Evolutionary conservation across 2,329 filamentous ascomycete genomes (phyloP).

Genomic region (Sordariomycetes sp.): DNA sequence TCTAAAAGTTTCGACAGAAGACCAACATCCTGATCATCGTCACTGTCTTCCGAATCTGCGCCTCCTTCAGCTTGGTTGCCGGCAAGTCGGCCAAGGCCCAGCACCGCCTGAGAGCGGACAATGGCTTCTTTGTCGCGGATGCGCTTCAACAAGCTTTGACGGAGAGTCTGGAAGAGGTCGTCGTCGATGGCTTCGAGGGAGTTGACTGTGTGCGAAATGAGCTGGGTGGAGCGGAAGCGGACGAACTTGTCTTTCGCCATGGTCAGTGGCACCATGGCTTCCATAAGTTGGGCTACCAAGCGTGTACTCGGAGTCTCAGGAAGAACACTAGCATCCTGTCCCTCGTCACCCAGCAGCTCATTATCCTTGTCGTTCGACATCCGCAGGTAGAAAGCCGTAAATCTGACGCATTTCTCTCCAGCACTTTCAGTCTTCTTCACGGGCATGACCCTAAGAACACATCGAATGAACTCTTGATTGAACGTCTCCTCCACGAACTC

Average conservation of each 20-base stretch:
- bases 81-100: conserved; percentile 79
- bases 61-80: conserved; percentile 67
- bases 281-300: conserved; percentile 66
- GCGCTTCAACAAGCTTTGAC: conserved; percentile 70
- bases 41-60: conserved; percentile 60
- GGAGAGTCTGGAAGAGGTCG: conserved; percentile 75
- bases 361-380: conserved; percentile 63
- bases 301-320: conserved; percentile 78
- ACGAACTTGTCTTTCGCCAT: conserved; percentile 87
- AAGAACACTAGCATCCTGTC: conserved; percentile 60
- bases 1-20: conserved; percentile 78
- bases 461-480: conserved; percentile 76
- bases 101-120: conserved; percentile 83
- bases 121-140: conserved; percentile 91
- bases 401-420: conserved; percentile 77
- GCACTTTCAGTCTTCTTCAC: conserved; percentile 88
- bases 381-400: conserved; percentile 78
- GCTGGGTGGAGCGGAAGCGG: conserved; percentile 80
- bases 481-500: conserved; percentile 79
- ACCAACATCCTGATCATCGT: conserved; percentile 53
- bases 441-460: conserved; percentile 70
- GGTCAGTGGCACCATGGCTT: conserved; percentile 65
- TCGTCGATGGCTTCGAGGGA: conserved; percentile 88
- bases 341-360: conserved; percentile 55
- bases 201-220: conserved; percentile 86